Percentiles rank a stretch among this genome's conserved stretches.
phyloP scores from a whole-genome alignment of 805 yeast species.

The Cyberlindnera euphorbiiphila region DNA sequence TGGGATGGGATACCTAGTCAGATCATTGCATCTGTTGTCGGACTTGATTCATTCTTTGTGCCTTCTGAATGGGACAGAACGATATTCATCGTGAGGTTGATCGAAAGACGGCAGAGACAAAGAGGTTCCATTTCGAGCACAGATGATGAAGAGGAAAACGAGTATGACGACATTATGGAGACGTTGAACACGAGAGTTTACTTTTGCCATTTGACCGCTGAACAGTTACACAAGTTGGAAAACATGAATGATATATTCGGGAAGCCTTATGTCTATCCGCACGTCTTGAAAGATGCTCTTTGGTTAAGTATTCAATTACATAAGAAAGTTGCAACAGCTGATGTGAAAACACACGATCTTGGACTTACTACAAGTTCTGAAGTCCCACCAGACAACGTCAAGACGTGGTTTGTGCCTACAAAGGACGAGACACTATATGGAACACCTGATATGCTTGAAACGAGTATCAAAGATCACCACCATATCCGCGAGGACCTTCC shows the following conservation, averaged over 20 bases:
- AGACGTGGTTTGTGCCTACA: constrained; percentile 40
- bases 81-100: constrained; percentile 39
- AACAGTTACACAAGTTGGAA: constrained; percentile 43
- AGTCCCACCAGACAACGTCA: constrained; percentile 27
- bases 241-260: constrained; percentile 35
- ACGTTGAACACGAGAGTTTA: constrained; percentile 40
- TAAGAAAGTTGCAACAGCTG: constrained; percentile 33
- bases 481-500: constrained; percentile 17
- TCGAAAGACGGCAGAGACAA: constrained; percentile 34
- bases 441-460: constrained; percentile 35
- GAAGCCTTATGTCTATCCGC: constrained; percentile 35
- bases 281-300: constrained; percentile 41
- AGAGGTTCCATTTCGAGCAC: neutral
- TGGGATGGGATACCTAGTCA: constrained; percentile 47
- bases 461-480: constrained; percentile 27
- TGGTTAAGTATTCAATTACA: constrained; percentile 47
- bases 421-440: constrained; percentile 48
- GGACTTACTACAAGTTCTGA: constrained; percentile 29
- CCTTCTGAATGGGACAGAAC: constrained; percentile 56
- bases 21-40: constrained; percentile 41
- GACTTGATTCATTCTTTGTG: constrained; percentile 48
- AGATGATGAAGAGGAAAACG: constrained; percentile 13
- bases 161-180: constrained; percentile 25
- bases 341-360: constrained; percentile 26
- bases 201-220: constrained; percentile 47